These are phyloP conservation scores for Rubia peregrina DNA, from an alignment of 305 asterid species.

Conservation along the genomic window DNA sequence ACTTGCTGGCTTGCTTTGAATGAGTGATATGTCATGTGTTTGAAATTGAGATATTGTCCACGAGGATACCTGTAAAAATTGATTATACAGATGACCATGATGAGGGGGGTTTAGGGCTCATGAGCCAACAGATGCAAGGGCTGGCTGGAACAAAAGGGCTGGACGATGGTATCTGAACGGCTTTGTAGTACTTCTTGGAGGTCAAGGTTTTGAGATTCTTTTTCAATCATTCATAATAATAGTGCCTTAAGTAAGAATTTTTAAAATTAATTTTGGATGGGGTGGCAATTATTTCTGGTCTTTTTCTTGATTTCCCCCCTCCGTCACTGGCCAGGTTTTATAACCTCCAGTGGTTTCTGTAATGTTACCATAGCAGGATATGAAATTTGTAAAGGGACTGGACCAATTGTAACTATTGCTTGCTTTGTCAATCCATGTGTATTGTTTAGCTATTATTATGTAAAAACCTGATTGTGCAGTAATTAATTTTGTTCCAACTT, in stretches of 20 bases:
- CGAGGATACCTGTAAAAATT: conserved; percentile 32
- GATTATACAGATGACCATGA: conserved; percentile 38
- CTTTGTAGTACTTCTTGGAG: conserved; percentile 32
- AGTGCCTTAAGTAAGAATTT: conserved; percentile 40
- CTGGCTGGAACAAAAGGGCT: conserved; percentile 45
- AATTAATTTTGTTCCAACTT: no score
- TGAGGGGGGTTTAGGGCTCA: conserved; percentile 14
- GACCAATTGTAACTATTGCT: conserved; percentile 35
- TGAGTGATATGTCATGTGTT: conserved; percentile 10
- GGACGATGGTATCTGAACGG: conserved; percentile 26
- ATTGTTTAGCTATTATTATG: conserved; percentile 10
- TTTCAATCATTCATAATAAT: conserved; percentile 31
- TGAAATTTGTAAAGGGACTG: conserved; percentile 18
- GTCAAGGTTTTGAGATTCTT: conserved; percentile 55
- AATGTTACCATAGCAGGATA: conserved; percentile 25
- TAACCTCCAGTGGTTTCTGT: conserved; percentile 32
- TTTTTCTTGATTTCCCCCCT: conserved; percentile 7
- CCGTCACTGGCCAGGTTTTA: conserved; percentile 31
- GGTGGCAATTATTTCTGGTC: conserved; percentile 20
- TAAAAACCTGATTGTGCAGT: neutral
- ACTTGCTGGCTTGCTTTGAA: conserved; percentile 88
- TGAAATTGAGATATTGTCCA: conserved; percentile 11
- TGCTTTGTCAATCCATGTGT: conserved; percentile 31
- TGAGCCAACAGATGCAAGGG: conserved; percentile 44
- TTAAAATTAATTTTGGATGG: conserved; percentile 20